A percentile compares a stretch with the other conserved stretches of the same genome.
phyloP scores from a whole-genome alignment of 1,139 yeast species.

The Suhomyces panamericanus region DNA sequence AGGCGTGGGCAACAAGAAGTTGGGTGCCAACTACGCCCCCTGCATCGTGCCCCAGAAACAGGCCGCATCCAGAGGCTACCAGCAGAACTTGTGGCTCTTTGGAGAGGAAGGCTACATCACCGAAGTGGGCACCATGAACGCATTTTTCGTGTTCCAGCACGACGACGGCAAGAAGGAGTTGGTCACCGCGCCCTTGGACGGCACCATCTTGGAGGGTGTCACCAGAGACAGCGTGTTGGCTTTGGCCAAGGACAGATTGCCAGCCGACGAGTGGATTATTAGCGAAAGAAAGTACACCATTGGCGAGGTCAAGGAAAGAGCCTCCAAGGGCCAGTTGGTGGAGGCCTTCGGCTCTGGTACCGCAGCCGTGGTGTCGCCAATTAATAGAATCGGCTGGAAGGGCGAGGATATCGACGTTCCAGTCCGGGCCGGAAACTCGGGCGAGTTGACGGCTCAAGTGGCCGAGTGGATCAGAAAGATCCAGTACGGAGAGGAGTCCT shows the following conservation, averaged over 20 bases:
- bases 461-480: slow-evolving; percentile 83
- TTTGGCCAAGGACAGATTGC: slow-evolving; percentile 31
- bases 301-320: slow-evolving; percentile 72
- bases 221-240: slow-evolving; percentile 44
- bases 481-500: slow-evolving; percentile 82
- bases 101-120: slow-evolving; percentile 44
- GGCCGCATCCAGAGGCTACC: slow-evolving; percentile 38
- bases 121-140: slow-evolving; percentile 49
- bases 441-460: slow-evolving; percentile 73
- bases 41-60: slow-evolving; percentile 37
- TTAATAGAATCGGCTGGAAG: slow-evolving; percentile 79
- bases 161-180: slow-evolving; percentile 36
- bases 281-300: slow-evolving; percentile 83
- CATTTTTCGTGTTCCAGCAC: slow-evolving; percentile 38
- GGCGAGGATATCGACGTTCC: slow-evolving; percentile 76
- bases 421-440: slow-evolving; percentile 75
- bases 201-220: slow-evolving; percentile 46
- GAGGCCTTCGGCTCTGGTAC: slow-evolving; percentile 98
- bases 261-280: slow-evolving; percentile 41
- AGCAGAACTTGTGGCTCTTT: slow-evolving; percentile 45
- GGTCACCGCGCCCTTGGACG: slow-evolving; percentile 44
- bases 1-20: slow-evolving; percentile 45
- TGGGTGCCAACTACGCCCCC: slow-evolving; percentile 50
- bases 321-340: slow-evolving; percentile 75
- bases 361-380: slow-evolving; percentile 95